A percentile compares a stretch with the other conserved stretches of the same genome.
Evolutionary conservation across 2,329 filamentous ascomycete genomes (phyloP).

Genomic region (Cladosporium colombiae): DNA sequence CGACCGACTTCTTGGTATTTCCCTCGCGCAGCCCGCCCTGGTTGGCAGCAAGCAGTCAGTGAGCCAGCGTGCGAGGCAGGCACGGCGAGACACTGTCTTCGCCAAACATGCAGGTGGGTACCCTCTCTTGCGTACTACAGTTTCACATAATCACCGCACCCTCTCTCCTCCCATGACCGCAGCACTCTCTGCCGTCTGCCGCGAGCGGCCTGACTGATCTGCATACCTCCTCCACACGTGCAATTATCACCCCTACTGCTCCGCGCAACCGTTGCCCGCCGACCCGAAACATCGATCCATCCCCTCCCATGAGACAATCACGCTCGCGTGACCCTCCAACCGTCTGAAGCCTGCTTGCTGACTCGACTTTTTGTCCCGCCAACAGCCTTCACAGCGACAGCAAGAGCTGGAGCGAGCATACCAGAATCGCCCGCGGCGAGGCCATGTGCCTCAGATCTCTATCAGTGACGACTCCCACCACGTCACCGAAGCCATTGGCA

Average conservation of each 20-base stretch:
- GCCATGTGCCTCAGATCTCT: conserved; percentile 62
- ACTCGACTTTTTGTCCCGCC: conserved; percentile 1
- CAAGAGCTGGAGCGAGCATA: conserved; percentile 46
- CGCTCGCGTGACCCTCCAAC: conserved; percentile 18
- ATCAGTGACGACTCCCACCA: conserved; percentile 90
- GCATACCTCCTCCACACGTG: conserved; percentile 17
- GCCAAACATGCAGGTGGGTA: conserved; percentile 19
- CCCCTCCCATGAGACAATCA: conserved; percentile 16
- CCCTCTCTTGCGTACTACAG: conserved; percentile 2
- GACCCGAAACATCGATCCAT: conserved; percentile 16
- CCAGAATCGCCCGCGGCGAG: conserved; percentile 44
- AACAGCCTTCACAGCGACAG: conserved; percentile 44
- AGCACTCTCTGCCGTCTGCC: conserved; percentile 2
- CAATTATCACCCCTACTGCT: conserved; percentile 3
- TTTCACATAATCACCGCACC: background rate
- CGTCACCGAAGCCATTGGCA: conserved; percentile 90
- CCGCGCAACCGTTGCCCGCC: conserved; percentile 14
- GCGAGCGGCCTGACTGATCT: conserved; percentile 10
- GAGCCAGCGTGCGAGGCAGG: conserved; percentile 3
- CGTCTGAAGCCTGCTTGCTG: conserved; percentile 15
- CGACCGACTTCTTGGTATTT: background rate
- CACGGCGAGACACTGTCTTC: background rate
- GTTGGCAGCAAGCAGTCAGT: background rate
- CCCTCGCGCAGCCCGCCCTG: background rate
- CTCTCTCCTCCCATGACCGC: background rate